phyloP scores from a whole-genome alignment of 768 basidiomycete genomes.

The Phylloporus arenicola region DNA sequence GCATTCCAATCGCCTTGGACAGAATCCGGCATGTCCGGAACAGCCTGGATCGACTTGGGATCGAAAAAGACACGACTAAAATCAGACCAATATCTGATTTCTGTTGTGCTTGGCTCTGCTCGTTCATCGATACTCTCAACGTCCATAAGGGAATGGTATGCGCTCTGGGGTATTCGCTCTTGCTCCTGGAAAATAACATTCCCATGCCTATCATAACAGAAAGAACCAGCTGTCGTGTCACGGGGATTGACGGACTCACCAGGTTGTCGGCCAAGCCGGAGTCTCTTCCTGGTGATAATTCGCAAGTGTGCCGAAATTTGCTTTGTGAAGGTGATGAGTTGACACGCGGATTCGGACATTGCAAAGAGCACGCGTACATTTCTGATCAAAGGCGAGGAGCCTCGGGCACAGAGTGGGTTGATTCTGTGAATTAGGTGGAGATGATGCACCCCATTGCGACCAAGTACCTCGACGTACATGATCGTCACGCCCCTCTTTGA shows the following conservation, averaged over 20 bases:
- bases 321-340: slow-evolving; percentile 32
- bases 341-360: background rate
- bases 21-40: slow-evolving; percentile 53
- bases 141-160: slow-evolving; percentile 47
- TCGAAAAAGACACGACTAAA: slow-evolving; percentile 51
- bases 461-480: slow-evolving; percentile 37
- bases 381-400: slow-evolving; percentile 61
- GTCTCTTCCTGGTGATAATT: slow-evolving; percentile 31
- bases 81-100: slow-evolving; percentile 47
- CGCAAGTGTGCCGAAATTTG: slow-evolving; percentile 60
- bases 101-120: slow-evolving; percentile 11
- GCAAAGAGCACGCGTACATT: slow-evolving; percentile 37
- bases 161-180: slow-evolving; percentile 46
- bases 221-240: background rate
- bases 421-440: slow-evolving; percentile 12
- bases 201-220: slow-evolving; percentile 40
- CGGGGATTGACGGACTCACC: slow-evolving; percentile 9
- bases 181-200: slow-evolving; percentile 46
- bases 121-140: slow-evolving; percentile 15
- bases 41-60: slow-evolving; percentile 57
- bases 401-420: slow-evolving; percentile 53
- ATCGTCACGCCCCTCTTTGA: slow-evolving; percentile 51
- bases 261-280: slow-evolving; percentile 12
- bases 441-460: background rate
- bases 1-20: slow-evolving; percentile 51